Base-by-base conservation (phyloP, 192 early-diverging fungal genomes). In the Lunasporangiospora selenospora region DNA sequence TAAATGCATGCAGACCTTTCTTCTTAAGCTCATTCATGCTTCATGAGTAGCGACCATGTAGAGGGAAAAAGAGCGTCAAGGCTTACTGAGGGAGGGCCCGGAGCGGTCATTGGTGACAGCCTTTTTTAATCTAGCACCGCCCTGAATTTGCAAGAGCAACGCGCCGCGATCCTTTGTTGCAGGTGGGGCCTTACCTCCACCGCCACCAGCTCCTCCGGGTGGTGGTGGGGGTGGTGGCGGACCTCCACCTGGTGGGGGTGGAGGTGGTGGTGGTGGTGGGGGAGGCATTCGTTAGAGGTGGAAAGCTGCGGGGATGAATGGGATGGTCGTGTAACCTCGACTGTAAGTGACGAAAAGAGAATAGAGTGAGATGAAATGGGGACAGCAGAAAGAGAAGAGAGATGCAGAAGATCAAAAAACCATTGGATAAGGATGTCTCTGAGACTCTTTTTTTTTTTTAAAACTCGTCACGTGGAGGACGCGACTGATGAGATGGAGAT, bases 81-180 rank as follows among this genome's bases (percentile, higher is more conserved):
- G 18, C 70, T 73, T 77, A 81, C 78, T 60, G 30, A 88, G 45
- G 30, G 69, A 9, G 16, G 89, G 86, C 4, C 75, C 80, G 8
- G 92, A 90, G 27, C 87, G 82, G 66, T 93, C 92, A 46, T 88
- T 90, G 5, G 92, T 93, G 33, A 77, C 63, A 16, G 87, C 46
- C 67, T 91, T 90, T 40, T 88, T 88, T 24, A 93, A 83, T 44
- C 37, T 57, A 42, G 69, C 81, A 32, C 92, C 92, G 47, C 84
- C 58, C 60, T 93, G 92, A 66, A 93, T 93, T 63, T 91, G 86
- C 32, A 65, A 36, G 59, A 92, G 77, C 45, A 93, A 79, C 16
- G 85, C 88, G 62, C 56, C 73, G 60, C 81, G 64, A 37, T 77
- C 81, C 16, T 62, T 55, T 21, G 77, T 62, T 39, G 77, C 46